Base-by-base conservation (phyloP, 371 early-diverging fungal genomes). In the Syncephalastrum monosporum region DNA sequence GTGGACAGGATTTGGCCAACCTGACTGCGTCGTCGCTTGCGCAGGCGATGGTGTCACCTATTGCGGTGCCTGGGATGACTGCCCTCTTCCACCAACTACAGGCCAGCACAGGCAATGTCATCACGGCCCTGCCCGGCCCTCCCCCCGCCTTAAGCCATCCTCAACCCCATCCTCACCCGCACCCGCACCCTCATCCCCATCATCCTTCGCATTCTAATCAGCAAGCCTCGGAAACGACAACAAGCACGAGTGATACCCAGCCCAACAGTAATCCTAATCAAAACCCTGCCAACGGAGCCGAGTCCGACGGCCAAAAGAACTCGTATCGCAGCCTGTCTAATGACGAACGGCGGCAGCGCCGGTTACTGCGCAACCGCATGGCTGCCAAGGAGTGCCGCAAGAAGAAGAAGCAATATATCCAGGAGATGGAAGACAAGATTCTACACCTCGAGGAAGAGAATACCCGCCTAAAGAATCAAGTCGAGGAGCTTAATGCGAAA, bases 301-400 rank as follows among this genome's bases (percentile, higher is more conserved):
- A 50, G 23, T 42, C 51, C 4, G 42, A 61, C 29, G 57, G 63
- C 53, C 16, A 63, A 65, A 67, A 72, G 13, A 41, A 48, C 16
- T 44, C 59, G 10, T 55, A 64, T 13, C 72, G 81, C 6, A 70
- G 70, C 45, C 62, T 81, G 65, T 71, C 81, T 6, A 82, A 84
- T 52, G 89, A 90, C 29, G 89, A 91, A 65, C 82, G 88, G 23
- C 82, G 90, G 51, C 89, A 88, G 49, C 84, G 91, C 8, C 81
- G 91, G 3, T 61, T 91, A 58, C 68, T 84, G 55, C 81, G 91
- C 54, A 91, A 91, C 67, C 78, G 90, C 6, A 74, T 90, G 25
- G 91, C 91, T 1, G 91, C 91, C 44, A 89, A 90, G 68, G 91
- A 91, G 61, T 91, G 91, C 49, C 86, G 91, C 23, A 88, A 87